Conservation (phyloP, 805 yeast species). For the Yamadazyma ubonensis region DNA sequence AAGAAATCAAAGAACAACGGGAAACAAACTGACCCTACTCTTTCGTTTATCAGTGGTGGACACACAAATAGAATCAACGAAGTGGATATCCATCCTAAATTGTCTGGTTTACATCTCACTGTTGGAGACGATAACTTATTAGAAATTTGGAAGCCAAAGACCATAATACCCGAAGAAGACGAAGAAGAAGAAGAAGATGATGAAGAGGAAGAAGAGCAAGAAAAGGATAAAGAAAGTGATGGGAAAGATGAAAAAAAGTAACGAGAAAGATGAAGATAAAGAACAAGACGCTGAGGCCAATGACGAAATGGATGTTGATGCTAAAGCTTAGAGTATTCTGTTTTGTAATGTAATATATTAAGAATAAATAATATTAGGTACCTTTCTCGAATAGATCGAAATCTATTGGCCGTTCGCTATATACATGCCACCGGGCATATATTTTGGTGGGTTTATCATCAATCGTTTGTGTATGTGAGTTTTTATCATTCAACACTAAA, state of each 20-base stretch:
- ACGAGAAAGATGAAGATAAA: constrained; percentile 27
- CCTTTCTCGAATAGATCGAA: constrained; percentile 2
- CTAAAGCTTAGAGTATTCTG: constrained; percentile 9
- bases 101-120: constrained; percentile 59
- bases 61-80: constrained; percentile 72
- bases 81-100: constrained; percentile 62
- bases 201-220: constrained; percentile 27
- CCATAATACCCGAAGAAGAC: constrained; percentile 39
- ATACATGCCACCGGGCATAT: constrained; percentile 16
- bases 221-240: constrained; percentile 29
- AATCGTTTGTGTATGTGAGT: constrained; percentile 8
- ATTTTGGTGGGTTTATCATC: constrained; percentile 1
- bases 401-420: constrained; percentile 14
- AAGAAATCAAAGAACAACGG: constrained; percentile 46
- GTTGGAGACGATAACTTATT: constrained; percentile 74
- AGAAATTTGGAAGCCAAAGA: constrained; percentile 74
- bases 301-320: constrained; percentile 17
- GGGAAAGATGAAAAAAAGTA: constrained; percentile 26
- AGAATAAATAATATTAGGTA: neutral
- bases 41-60: constrained; percentile 82
- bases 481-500: constrained; percentile 9
- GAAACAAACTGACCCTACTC: constrained; percentile 65
- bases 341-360: constrained; percentile 4
- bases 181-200: constrained; percentile 28
- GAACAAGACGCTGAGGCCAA: constrained; percentile 10